Percentiles rank a stretch among this genome's conserved stretches.
These are phyloP conservation scores for Zymoseptoria tritici DNA, from an alignment of 2,329 filamentous ascomycete genomes.

Conservation along the genomic window DNA sequence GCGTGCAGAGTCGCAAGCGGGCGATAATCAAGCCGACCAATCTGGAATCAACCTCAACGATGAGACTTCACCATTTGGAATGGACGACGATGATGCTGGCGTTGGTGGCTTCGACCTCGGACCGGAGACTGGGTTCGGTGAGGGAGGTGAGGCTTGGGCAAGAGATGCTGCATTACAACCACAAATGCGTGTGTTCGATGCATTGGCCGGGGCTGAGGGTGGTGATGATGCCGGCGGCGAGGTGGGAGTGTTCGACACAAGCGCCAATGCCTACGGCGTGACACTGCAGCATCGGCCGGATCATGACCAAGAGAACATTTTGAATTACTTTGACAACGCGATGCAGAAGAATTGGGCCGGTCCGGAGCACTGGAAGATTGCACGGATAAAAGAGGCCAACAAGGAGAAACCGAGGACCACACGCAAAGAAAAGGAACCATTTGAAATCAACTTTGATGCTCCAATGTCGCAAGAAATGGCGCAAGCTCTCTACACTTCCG, in stretches of 20 bases:
- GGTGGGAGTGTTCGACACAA: slow-evolving; percentile 51
- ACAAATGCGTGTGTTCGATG: slow-evolving; percentile 72
- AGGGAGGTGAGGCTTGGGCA: slow-evolving; percentile 94
- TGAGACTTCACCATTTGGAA: slow-evolving; percentile 38
- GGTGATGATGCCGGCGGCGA: slow-evolving; percentile 38
- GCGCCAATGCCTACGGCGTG: slow-evolving; percentile 64
- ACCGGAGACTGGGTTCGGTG: slow-evolving; percentile 76
- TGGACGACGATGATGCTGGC: slow-evolving; percentile 65
- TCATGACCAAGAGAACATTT: slow-evolving; percentile 82
- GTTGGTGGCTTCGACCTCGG: slow-evolving; percentile 56
- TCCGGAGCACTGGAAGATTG: slow-evolving; percentile 97
- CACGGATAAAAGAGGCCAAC: slow-evolving; percentile 69
- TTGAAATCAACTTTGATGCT: slow-evolving; percentile 83
- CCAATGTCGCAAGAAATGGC: slow-evolving; percentile 64
- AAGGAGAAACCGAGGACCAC: slow-evolving; percentile 63
- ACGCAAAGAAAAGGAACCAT: slow-evolving; percentile 92
- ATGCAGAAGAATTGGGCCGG: slow-evolving; percentile 96
- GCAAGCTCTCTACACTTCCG: slow-evolving; percentile 73
- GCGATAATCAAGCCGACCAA: slow-evolving; percentile 49
- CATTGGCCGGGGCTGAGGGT: slow-evolving; percentile 48
- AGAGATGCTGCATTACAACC: slow-evolving; percentile 79
- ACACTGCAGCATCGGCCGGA: slow-evolving; percentile 59
- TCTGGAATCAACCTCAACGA: slow-evolving; percentile 37
- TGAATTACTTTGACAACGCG: slow-evolving; percentile 97
- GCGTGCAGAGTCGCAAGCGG: slow-evolving; percentile 44